Base-by-base conservation (phyloP, 2,329 filamentous ascomycete genomes). In the Byssoonygena ceratinophila region DNA sequence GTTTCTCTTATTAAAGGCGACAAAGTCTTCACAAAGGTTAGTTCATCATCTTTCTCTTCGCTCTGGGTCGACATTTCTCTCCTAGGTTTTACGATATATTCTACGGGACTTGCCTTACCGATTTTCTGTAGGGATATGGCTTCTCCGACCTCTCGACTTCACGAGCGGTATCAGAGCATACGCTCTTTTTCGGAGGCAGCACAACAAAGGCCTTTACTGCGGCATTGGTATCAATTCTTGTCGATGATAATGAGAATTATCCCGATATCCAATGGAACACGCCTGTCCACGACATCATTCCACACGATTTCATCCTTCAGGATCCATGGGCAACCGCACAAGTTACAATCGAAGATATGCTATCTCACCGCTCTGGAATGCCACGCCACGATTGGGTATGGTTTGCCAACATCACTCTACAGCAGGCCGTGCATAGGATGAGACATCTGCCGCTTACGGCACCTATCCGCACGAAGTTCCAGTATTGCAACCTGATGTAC, bases 401-500 rank as follows among this genome's bases (percentile, higher is more conserved):
- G 66, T 53, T 53, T 55, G 23, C 53, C 27, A 59, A 62, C 29
- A 52, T 54, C 5, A 64, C 59, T 1, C 48, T 71, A 1, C 63
- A 64, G 27, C 68, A 73, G 40, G 60, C 68, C 36, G 66, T 71
- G 14, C 64, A 67, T 23, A 64, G 61, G 31, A 59, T 79, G 49
- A 68, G 73, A 2, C 59, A 76, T 57, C 63, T 78, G 3, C 69
- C 66, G 1, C 60, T 73, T 34, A 70, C 63, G 6, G 62, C 64
- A 4, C 57, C 69, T 25, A 63, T 74, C 16, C 67, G 75, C 11
- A 71, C 69, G 0, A 63, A 59, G 9, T 76, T 61, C 46, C 69
- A 75, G 56, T 80, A 80, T 62, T 73, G 69, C 65, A 80, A 80
- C 59, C 62, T 75, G 20, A 75, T 79, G 71, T 80, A 68, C 59